These are phyloP conservation scores for Ascocoryne sarcoides DNA, from an alignment of 2,329 filamentous ascomycete species.

Conservation along the genomic window DNA sequence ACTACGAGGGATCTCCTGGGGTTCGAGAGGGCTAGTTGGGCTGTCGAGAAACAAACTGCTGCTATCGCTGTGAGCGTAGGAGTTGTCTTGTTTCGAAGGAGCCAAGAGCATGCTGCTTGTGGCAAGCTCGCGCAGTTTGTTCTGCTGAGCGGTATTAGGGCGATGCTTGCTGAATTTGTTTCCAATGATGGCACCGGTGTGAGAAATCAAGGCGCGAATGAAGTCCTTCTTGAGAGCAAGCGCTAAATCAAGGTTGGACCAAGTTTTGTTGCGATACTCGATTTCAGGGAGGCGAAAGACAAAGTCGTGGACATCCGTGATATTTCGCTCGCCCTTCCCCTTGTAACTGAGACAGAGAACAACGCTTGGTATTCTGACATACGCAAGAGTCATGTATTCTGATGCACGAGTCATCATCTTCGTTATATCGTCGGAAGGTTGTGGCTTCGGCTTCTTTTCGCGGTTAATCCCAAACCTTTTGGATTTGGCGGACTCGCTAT, in stretches of 20 bases:
- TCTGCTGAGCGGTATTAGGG: conserved; percentile 70
- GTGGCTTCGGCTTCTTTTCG: conserved; percentile 44
- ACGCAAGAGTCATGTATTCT: conserved; percentile 94
- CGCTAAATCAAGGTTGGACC: conserved; percentile 93
- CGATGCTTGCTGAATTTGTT: conserved; percentile 93
- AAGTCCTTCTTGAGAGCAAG: conserved; percentile 90
- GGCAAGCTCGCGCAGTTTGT: conserved; percentile 73
- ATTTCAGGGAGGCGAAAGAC: conserved; percentile 92
- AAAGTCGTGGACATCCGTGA: conserved; percentile 95
- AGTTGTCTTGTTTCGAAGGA: conserved; percentile 23
- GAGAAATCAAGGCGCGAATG: conserved; percentile 85
- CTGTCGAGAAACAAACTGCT: conserved; percentile 21
- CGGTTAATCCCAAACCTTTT: conserved; percentile 46
- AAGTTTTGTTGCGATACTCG: conserved; percentile 97
- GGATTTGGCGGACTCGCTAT: conserved; percentile 24
- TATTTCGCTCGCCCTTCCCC: conserved; percentile 87
- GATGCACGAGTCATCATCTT: conserved; percentile 95
- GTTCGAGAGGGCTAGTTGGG: conserved; percentile 9
- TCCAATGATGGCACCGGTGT: conserved; percentile 90
- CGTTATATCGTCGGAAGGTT: conserved; percentile 77
- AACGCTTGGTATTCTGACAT: conserved; percentile 90
- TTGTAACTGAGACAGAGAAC: conserved; percentile 95
- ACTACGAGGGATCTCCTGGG: too few relatives aligned
- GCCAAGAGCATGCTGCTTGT: conserved; percentile 42
- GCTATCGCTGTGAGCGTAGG: conserved; percentile 26